Conservation (phyloP, 2,329 filamentous ascomycete genomes). For the Penicillium sp. region DNA sequence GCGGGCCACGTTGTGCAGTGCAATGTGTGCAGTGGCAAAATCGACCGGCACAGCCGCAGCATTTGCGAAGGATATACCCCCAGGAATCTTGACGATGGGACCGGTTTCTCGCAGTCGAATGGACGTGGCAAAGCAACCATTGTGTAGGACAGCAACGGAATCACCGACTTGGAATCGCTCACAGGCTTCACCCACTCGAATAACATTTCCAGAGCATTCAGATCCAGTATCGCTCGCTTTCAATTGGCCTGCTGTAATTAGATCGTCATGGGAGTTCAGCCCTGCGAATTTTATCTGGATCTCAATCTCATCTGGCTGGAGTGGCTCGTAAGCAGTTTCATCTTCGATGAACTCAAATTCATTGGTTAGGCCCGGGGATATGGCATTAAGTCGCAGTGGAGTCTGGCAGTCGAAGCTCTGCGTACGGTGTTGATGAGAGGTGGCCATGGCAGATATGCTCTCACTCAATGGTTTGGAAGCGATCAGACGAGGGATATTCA, state of each 20-base stretch:
- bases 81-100: constrained; percentile 1
- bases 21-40: constrained; percentile 12
- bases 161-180: constrained; percentile 14
- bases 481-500: neutral
- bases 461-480: neutral
- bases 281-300: constrained; percentile 14
- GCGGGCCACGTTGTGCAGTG: constrained; percentile 9
- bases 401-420: neutral
- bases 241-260: constrained; percentile 26
- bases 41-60: constrained; percentile 14
- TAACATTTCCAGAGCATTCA: constrained; percentile 10
- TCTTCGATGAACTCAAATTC: neutral
- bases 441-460: neutral
- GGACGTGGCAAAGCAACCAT: neutral
- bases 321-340: neutral
- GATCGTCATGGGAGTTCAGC: constrained; percentile 35
- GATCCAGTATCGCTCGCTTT: neutral
- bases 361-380: constrained; percentile 1
- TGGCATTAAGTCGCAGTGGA: neutral
- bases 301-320: constrained; percentile 5
- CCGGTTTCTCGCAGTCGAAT: neutral
- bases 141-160: neutral
- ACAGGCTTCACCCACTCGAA: constrained; percentile 6
- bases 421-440: neutral
- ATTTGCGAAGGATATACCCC: neutral